phyloP scores from a whole-genome alignment of 805 yeast species.

The Metschnikowia anglica region DNA sequence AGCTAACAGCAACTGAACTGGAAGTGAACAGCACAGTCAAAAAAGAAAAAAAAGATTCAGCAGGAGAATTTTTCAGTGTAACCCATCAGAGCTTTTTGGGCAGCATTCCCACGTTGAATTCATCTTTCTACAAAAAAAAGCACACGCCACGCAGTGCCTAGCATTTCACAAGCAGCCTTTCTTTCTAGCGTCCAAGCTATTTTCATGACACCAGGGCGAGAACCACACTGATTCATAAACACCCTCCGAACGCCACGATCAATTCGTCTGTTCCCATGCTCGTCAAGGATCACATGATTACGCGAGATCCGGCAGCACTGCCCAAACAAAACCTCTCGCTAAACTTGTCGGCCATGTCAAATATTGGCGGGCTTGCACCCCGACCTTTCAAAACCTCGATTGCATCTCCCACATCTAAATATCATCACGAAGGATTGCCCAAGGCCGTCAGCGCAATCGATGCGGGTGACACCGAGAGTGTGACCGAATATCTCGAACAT shows the following conservation, averaged over 20 bases:
- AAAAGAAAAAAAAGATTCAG: background rate
- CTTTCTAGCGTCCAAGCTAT: background rate
- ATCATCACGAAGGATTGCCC: slow-evolving; percentile 16
- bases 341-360: background rate
- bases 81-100: background rate
- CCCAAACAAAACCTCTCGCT: slow-evolving; percentile 8
- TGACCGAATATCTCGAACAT: slow-evolving; percentile 4
- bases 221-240: background rate
- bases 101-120: too few relatives aligned
- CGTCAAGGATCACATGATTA: slow-evolving; percentile 2
- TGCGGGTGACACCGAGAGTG: slow-evolving; percentile 9
- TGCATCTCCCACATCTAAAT: slow-evolving; percentile 21
- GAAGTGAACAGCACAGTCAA: background rate
- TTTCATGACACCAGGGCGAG: slow-evolving; percentile 3
- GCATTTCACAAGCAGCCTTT: background rate
- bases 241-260: slow-evolving; percentile 2
- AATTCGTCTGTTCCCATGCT: slow-evolving; percentile 4
- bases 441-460: slow-evolving; percentile 13
- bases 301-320: slow-evolving; percentile 2
- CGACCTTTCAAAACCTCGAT: slow-evolving; percentile 2
- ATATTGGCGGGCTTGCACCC: slow-evolving; percentile 3
- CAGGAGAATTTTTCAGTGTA: background rate
- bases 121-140: too few relatives aligned
- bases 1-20: background rate
- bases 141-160: background rate